A percentile compares a stretch with the other conserved stretches of the same genome.
phyloP scores from a whole-genome alignment of 768 basidiomycete species.

The Suillus sp. region DNA sequence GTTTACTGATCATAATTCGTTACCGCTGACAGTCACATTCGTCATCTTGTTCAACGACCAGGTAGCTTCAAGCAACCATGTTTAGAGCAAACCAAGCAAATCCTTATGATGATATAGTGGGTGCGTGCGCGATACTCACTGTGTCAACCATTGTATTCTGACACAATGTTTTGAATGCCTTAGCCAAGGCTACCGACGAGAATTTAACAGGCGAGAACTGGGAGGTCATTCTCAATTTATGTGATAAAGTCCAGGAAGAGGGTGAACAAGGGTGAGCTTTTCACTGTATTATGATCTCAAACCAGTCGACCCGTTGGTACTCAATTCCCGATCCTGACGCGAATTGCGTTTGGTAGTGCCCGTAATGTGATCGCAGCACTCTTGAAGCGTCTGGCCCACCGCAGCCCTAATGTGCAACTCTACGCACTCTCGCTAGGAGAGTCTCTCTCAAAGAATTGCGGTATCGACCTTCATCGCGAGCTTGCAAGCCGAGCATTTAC shows the following conservation, averaged over 20 bases:
- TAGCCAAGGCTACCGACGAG: conserved; percentile 97
- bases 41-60: conserved; percentile 20
- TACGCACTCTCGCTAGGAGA: conserved; percentile 89
- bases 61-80: conserved; percentile 44
- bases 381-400: conserved; percentile 88
- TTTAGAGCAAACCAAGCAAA: conserved; percentile 70
- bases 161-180: neutral
- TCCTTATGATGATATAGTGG: conserved; percentile 89
- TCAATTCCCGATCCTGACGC: conserved; percentile 21
- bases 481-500: conserved; percentile 91
- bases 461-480: conserved; percentile 78
- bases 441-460: conserved; percentile 90
- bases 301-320: neutral
- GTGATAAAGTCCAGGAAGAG: conserved; percentile 94
- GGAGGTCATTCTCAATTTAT: conserved; percentile 92
- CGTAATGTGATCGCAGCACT: conserved; percentile 82
- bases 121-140: conserved; percentile 49
- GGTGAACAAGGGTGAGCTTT: conserved; percentile 74
- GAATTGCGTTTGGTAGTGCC: conserved; percentile 54
- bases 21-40: neutral
- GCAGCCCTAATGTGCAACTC: conserved; percentile 95
- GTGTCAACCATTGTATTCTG: conserved; percentile 7
- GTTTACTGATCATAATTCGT: conserved; percentile 1
- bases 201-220: conserved; percentile 94
- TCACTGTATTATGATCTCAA: conserved; percentile 7